Conservation (phyloP, 371 early-diverging fungal species). For the Coemansia sp. region DNA sequence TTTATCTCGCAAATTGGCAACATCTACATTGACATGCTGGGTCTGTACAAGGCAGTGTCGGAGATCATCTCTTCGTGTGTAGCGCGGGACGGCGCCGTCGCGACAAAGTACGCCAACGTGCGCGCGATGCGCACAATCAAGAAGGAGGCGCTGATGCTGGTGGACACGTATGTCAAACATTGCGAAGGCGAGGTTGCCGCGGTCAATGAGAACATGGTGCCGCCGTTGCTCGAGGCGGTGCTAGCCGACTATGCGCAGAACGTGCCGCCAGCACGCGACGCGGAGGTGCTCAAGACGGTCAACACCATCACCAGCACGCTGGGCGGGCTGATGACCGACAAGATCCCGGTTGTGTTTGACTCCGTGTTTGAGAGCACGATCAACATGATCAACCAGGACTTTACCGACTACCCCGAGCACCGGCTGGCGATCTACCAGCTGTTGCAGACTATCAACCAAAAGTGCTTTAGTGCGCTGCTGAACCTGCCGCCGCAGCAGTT, state of each 20-base stretch:
- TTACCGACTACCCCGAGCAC: constrained; percentile 95
- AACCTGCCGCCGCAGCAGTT: constrained; percentile 80
- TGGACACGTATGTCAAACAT: constrained; percentile 76
- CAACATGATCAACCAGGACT: constrained; percentile 97
- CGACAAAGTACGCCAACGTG: constrained; percentile 88
- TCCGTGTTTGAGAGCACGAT: constrained; percentile 93
- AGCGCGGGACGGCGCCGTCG: constrained; percentile 76
- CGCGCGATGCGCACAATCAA: constrained; percentile 92
- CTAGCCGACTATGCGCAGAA: constrained; percentile 82
- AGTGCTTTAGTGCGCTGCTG: constrained; percentile 90
- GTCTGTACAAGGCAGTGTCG: constrained; percentile 82
- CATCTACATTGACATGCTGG: constrained; percentile 86
- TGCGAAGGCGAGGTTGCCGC: constrained; percentile 74
- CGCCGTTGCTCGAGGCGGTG: constrained; percentile 88
- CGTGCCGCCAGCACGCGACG: constrained; percentile 86
- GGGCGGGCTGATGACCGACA: constrained; percentile 73
- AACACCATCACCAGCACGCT: constrained; percentile 80
- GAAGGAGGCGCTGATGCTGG: constrained; percentile 87
- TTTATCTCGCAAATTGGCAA: constrained; percentile 83
- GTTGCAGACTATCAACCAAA: constrained; percentile 77
- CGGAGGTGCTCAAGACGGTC: constrained; percentile 91
- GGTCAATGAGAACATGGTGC: constrained; percentile 79
- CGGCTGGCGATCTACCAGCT: constrained; percentile 91
- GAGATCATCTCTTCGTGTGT: constrained; percentile 78
- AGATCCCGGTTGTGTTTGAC: constrained; percentile 82